Base-by-base conservation (phyloP, 2,329 filamentous ascomycete genomes). In the Aspergillus quadricinctus region DNA sequence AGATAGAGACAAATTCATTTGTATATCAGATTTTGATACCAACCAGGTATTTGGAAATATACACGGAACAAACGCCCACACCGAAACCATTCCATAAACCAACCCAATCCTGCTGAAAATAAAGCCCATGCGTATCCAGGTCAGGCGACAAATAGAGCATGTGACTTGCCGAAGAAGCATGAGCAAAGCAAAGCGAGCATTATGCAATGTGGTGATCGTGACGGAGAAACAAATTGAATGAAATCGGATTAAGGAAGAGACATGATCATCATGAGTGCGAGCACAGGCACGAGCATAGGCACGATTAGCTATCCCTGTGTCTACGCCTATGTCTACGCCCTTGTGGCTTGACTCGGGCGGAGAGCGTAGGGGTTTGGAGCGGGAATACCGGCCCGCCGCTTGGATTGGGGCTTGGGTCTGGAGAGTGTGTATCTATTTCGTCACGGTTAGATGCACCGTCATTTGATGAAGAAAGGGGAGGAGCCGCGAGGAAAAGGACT, bases 401-500 rank as follows among this genome's bases (percentile, higher is more conserved):
- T 72, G 9, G 72, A 75, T 45, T 70, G 70, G n/a, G 72, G 69
- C 51, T 74, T 75, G 50, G 72, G 72, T 50, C 72, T 61, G 46
- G 72, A 71, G 43, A 75, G 69, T 21, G 72, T 75, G 59, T 75
- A 75, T 61, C 72, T 74, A 27, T 48, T 49, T 14, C 9, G 53
- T 40, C 19, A 49, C 49, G 50, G 65, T 63, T 62, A 54, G 41
- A 50, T 41, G 14, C 37, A 54, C 31, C 52, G 11, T 50, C 40
- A 23, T 40, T 49, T 5, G 5, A 41, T 8, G 27, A 9, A 40
- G n/a, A 10, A 17, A 17, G 29, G 28, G 25, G 7, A 52, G n/a
- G 37, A 50, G 19, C 21, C 37, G 23, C 29, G 35, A 17, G 41
- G 48, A 10, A n/a, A 51, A 86, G 73, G 1, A 88, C 90, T 71